These are phyloP conservation scores for Wallacemonas rigidus DNA, from an alignment of 208 protist genomes.

Conservation along the genomic window DNA sequence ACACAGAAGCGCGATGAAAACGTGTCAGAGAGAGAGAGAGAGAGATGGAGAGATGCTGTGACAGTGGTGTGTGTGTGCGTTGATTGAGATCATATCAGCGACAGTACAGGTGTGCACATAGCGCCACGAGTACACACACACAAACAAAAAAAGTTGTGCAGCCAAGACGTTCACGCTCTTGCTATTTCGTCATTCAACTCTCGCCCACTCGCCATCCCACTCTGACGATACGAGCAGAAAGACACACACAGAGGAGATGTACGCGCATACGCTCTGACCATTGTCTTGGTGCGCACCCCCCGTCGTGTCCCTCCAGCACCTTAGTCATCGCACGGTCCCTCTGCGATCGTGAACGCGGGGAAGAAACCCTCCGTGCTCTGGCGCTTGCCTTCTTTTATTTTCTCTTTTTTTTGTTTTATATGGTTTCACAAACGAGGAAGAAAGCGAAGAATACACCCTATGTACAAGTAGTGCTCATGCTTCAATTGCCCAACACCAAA, in stretches of 20 bases:
- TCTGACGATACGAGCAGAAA: too few relatives aligned
- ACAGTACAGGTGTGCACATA: constrained; percentile 6
- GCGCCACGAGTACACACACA: constrained; percentile 13
- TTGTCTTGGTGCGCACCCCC: too few relatives aligned
- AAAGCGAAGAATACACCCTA: constrained; percentile 24
- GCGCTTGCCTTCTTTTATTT: not conserved
- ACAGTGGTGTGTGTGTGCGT: not conserved
- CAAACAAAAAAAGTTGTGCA: not conserved
- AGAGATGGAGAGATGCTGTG: not conserved
- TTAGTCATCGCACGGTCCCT: too few relatives aligned
- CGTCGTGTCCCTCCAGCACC: too few relatives aligned
- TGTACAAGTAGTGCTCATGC: constrained; percentile 1
- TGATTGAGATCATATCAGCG: too few relatives aligned
- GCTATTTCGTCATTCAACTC: too few relatives aligned
- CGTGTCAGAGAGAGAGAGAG: constrained; percentile 4
- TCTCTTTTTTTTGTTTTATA: constrained; percentile 4
- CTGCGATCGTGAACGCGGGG: too few relatives aligned
- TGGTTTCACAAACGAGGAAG: not conserved
- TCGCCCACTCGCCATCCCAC: too few relatives aligned
- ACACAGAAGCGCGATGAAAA: constrained; percentile 3
- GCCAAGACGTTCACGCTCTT: too few relatives aligned
- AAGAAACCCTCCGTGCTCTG: too few relatives aligned
- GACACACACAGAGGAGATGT: too few relatives aligned
- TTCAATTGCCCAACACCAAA: constrained; percentile 5
- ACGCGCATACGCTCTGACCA: too few relatives aligned